phyloP scores from a whole-genome alignment of 257 asterid species.

The Solanum boliviense region DNA sequence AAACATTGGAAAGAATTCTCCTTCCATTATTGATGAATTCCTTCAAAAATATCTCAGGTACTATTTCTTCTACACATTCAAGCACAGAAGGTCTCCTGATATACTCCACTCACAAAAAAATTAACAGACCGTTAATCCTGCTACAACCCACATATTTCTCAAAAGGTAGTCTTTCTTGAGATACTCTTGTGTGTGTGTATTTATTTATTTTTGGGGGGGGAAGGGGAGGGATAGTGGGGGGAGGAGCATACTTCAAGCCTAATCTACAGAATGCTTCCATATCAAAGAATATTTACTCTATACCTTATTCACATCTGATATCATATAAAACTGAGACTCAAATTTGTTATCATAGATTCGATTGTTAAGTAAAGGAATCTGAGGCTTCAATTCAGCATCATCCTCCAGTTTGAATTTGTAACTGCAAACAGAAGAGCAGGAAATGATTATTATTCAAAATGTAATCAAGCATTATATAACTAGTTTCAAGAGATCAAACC shows the following conservation, averaged over 20 bases:
- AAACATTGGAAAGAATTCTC: not conserved
- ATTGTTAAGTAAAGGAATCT: constrained; percentile 82
- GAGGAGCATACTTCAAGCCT: not conserved
- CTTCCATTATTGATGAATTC: not conserved
- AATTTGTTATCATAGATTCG: constrained; percentile 91
- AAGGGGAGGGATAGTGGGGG: not conserved
- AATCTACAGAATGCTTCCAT: not conserved
- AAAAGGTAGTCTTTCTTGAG: not conserved
- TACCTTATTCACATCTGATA: constrained; percentile 94
- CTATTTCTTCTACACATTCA: not conserved
- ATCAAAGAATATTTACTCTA: constrained; percentile 4
- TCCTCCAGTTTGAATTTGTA: constrained; percentile 92
- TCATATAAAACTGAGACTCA: constrained; percentile 95
- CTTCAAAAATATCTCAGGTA: not conserved
- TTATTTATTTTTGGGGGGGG: too few relatives aligned
- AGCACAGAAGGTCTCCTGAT: not conserved
- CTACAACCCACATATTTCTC: not conserved
- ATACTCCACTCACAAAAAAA: not conserved
- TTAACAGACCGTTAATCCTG: not conserved
- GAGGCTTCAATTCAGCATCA: constrained; percentile 74
- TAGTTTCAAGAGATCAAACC: constrained; percentile 13
- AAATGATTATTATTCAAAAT: not conserved
- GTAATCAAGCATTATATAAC: not conserved
- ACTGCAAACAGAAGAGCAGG: constrained; percentile 37
- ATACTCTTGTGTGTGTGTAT: not conserved